Evolutionary conservation across 1,284 basidiomycete species (phyloP).

Genomic region (Puccinia hordei): DNA sequence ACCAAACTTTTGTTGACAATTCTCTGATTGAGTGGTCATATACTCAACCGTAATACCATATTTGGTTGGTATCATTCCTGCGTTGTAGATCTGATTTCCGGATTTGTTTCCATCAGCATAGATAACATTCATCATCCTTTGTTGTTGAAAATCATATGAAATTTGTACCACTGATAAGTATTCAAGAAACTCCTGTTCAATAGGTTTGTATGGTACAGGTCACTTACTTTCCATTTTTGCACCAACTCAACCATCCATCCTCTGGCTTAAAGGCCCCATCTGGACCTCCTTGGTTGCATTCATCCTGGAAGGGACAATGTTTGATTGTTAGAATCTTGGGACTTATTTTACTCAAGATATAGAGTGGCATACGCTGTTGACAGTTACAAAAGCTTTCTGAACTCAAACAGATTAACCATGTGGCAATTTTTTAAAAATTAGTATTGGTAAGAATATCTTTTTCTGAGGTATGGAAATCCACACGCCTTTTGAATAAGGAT

Average conservation of each 20-base stretch:
- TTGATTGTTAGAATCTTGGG: not conserved
- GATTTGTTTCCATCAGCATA: slow-evolving; percentile 24
- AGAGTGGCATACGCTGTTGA: slow-evolving; percentile 24
- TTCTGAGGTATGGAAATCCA: not conserved
- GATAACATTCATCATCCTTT: slow-evolving; percentile 13
- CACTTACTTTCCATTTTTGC: slow-evolving; percentile 38
- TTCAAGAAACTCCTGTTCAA: not conserved
- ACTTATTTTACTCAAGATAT: not conserved
- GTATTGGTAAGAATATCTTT: not conserved
- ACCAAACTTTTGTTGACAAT: slow-evolving; percentile 37
- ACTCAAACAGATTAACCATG: not conserved
- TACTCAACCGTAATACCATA: slow-evolving; percentile 40
- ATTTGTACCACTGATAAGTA: not conserved
- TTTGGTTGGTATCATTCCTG: slow-evolving; percentile 4
- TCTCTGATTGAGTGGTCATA: slow-evolving; percentile 33
- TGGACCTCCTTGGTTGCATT: slow-evolving; percentile 29
- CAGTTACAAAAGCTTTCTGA: slow-evolving; percentile 43
- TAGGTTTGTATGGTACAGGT: not conserved
- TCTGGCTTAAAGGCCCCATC: slow-evolving; percentile 45
- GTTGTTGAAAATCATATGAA: not conserved
- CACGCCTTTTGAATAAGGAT: not conserved
- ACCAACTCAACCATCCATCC: slow-evolving; percentile 43
- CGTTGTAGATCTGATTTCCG: slow-evolving; percentile 29
- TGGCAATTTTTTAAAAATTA: not conserved
- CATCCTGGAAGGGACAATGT: not conserved